Conservation (phyloP, 1,139 yeast genomes). For the Eremothecium gossypii region DNA sequence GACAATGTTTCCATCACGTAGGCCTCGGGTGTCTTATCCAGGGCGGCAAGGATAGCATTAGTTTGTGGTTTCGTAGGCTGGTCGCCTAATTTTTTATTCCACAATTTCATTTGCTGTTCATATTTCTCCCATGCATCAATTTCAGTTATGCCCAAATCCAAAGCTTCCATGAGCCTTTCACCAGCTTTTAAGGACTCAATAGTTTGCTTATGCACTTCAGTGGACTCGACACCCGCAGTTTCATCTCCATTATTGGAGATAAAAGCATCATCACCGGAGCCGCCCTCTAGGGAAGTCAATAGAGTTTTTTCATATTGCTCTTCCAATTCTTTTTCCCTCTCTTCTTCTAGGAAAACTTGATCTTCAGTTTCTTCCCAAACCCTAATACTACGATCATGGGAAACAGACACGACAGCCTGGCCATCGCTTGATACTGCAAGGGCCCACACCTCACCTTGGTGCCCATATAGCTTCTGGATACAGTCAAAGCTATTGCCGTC, state of each 20-base stretch:
- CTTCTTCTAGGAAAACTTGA: constrained; percentile 91
- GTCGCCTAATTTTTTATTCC: constrained; percentile 36
- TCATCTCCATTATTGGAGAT: constrained; percentile 35
- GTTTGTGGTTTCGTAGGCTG: constrained; percentile 53
- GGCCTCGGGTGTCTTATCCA: constrained; percentile 61
- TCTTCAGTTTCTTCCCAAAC: constrained; percentile 90
- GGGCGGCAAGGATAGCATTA: constrained; percentile 62
- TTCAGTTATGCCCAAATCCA: constrained; percentile 74
- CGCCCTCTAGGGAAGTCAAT: constrained; percentile 58
- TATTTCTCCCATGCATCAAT: constrained; percentile 50
- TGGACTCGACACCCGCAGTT: constrained; percentile 40
- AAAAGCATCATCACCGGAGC: constrained; percentile 37
- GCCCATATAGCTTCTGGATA: constrained; percentile 78
- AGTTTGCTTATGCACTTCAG: constrained; percentile 72
- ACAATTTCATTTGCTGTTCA: constrained; percentile 27
- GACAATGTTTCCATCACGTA: constrained; percentile 65
- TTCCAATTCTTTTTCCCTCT: constrained; percentile 89
- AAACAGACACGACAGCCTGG: constrained; percentile 65
- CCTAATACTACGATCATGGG: constrained; percentile 90
- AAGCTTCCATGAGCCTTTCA: constrained; percentile 85
- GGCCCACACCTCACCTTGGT: constrained; percentile 92
- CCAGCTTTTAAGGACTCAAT: constrained; percentile 91
- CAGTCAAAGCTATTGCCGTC: constrained; percentile 96
- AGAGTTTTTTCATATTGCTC: constrained; percentile 77
- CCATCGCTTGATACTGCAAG: constrained; percentile 70